phyloP scores from a whole-genome alignment of 1,139 yeast genomes.

The Debaryomycetaceae sp. region DNA sequence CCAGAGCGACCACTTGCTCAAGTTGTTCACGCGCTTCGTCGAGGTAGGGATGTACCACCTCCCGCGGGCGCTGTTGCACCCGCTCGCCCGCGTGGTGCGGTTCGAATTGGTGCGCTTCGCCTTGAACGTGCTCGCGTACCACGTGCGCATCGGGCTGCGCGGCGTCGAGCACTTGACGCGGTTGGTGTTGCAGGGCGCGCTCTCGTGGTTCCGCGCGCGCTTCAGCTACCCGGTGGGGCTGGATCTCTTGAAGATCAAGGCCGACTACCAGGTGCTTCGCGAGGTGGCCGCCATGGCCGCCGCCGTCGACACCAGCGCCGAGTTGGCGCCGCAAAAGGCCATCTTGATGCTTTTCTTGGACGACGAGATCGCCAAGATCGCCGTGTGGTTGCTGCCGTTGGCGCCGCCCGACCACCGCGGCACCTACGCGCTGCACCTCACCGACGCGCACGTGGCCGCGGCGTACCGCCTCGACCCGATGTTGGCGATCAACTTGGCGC shows the following conservation, averaged over 20 bases:
- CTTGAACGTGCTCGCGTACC: conserved; percentile 58
- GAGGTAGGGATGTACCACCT: conserved; percentile 55
- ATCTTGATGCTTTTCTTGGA: conserved; percentile 60
- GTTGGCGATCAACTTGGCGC: conserved; percentile 68
- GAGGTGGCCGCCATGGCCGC: conserved; percentile 42
- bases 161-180: conserved; percentile 43
- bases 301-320: conserved; percentile 16
- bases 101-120: conserved; percentile 73
- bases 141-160: conserved; percentile 44
- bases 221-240: conserved; percentile 82
- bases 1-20: conserved; percentile 68
- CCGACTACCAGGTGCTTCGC: conserved; percentile 59
- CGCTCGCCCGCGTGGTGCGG: conserved; percentile 70
- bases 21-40: conserved; percentile 62
- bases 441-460: conserved; percentile 32
- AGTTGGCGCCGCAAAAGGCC: conserved; percentile 42
- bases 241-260: conserved; percentile 63
- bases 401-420: conserved; percentile 43
- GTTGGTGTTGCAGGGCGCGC: conserved; percentile 58
- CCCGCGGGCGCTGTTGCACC: conserved; percentile 67
- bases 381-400: conserved; percentile 78
- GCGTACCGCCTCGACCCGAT: conserved; percentile 71
- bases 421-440: conserved; percentile 28
- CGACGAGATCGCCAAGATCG: conserved; percentile 68
- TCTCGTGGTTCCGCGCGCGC: conserved; percentile 72